These are phyloP conservation scores for Pseudogymnoascus sp. DNA, from an alignment of 2,329 filamentous ascomycete genomes.

Conservation along the genomic window DNA sequence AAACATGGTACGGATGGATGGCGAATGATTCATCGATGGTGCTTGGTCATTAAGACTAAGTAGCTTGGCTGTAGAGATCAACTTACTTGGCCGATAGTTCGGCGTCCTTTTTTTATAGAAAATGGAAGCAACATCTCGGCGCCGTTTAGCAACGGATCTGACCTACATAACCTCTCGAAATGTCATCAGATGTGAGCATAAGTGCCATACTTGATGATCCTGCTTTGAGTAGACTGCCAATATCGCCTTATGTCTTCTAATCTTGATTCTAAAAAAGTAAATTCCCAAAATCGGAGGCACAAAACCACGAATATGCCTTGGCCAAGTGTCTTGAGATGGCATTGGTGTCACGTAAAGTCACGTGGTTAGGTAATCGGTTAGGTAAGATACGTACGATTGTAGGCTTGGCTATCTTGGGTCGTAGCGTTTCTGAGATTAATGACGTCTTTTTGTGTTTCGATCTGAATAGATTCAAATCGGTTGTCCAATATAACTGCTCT, in stretches of 20 bases:
- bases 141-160: neutral
- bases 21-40: neutral
- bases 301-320: neutral
- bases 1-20: neutral
- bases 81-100: conserved; percentile 1
- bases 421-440: conserved; percentile 9
- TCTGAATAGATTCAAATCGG: neutral
- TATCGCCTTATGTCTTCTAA: conserved; percentile 1
- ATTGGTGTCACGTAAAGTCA: neutral
- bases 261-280: neutral
- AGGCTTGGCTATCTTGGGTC: conserved; percentile 5
- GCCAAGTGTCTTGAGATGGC: conserved; percentile 7
- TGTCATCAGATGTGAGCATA: neutral
- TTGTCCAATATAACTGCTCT: conserved; percentile 9
- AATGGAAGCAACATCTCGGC: neutral
- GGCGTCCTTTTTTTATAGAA: conserved; percentile 1
- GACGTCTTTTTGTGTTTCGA: conserved; percentile 5
- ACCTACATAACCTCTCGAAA: neutral
- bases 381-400: neutral
- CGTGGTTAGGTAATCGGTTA: conserved; percentile 10
- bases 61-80: conserved; percentile 7
- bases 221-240: conserved; percentile 4
- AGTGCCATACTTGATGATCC: neutral
- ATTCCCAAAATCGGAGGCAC: neutral
- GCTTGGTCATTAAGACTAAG: neutral